phyloP scores from a whole-genome alignment of 2,329 filamentous ascomycete genomes.

The Neonectria hederae region DNA sequence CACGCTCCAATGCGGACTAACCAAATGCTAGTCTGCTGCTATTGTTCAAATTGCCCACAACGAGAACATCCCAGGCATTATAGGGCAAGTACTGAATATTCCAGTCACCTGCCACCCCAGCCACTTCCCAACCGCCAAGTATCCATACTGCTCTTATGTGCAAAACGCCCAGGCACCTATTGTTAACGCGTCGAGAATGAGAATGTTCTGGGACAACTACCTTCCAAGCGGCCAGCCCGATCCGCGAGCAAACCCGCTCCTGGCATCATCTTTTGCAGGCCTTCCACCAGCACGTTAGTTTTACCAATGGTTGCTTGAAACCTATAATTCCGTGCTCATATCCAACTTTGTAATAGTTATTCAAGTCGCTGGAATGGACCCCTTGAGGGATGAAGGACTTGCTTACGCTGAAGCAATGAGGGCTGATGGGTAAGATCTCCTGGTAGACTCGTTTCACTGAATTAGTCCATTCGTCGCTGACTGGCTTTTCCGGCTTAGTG shows the following conservation, averaged over 20 bases:
- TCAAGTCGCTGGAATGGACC: conserved; percentile 19
- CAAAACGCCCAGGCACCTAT: conserved; percentile 9
- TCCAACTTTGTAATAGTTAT: conserved; percentile 5
- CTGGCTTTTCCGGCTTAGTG: not conserved
- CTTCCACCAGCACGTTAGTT: conserved; percentile 14
- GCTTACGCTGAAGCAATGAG: conserved; percentile 15
- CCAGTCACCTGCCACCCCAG: conserved; percentile 19
- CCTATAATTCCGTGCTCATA: not conserved
- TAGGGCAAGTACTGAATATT: conserved; percentile 19
- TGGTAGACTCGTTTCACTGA: no score
- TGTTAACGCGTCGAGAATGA: conserved; percentile 6
- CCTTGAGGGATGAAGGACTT: conserved; percentile 14
- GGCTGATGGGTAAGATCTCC: conserved; percentile 5
- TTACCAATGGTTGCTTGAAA: not conserved
- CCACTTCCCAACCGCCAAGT: conserved; percentile 10
- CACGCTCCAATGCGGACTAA: not conserved
- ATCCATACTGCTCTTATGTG: conserved; percentile 3
- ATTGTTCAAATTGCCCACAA: not conserved
- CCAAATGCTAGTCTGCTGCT: not conserved
- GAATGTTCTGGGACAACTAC: conserved; percentile 16
- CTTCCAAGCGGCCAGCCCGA: conserved; percentile 6
- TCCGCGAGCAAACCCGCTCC: conserved; percentile 2
- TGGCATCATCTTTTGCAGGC: not conserved
- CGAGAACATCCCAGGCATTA: not conserved
- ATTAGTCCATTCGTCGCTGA: not conserved